Evolutionary conservation across 148 eudicot genomes (phyloP), one percentile per base, ranked within the genome.

Genomic region (Euryodendron excelsum): DNA sequence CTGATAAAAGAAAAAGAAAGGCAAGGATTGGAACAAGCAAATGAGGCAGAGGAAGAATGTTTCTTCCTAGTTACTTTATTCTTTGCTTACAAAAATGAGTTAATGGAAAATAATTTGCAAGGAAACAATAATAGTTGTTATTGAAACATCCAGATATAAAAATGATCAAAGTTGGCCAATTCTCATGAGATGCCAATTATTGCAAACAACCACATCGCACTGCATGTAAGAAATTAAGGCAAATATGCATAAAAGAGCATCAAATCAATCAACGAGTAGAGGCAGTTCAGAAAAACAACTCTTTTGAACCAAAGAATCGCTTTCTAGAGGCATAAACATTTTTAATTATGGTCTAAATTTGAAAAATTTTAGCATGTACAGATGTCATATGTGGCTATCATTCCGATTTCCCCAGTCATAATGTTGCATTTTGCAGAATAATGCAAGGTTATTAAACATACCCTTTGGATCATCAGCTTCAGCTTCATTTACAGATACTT

Each of bases 381-480:
- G 69, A 76, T 15, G 55, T 50, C 44, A 48, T 6, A 33, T 33
- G 36, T 74, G n/a, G n/a, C 28, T 10, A 53, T 23, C 23, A 67
- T 52, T 66, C 2, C 10, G 52, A 37, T 66, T 75, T 36, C 39
- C 21, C 67, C 12, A 25, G n/a, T 52, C 63, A 81, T 39, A 77
- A 74, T 72, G 53, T 85, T 80, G 81, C 85, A 79, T 64, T 86
- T 88, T 77, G 81, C 77, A 64, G 79, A 50, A 68, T 65, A 84
- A 74, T 28, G 80, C 88, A 80, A 78, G 76, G 39, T 83, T 84
- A 64, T 80, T 81, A 23, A 78, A 75, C 72, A 74, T 84, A 61
- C 79, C 88, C 80, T 87, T 86, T 30, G 69, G 56, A 79, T 86
- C 97, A 66, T 77, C 80, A 64, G 76, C 76, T 50, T 85, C 93